phyloP scores from a whole-genome alignment of 257 asterid species.

The Plantago ovata region DNA sequence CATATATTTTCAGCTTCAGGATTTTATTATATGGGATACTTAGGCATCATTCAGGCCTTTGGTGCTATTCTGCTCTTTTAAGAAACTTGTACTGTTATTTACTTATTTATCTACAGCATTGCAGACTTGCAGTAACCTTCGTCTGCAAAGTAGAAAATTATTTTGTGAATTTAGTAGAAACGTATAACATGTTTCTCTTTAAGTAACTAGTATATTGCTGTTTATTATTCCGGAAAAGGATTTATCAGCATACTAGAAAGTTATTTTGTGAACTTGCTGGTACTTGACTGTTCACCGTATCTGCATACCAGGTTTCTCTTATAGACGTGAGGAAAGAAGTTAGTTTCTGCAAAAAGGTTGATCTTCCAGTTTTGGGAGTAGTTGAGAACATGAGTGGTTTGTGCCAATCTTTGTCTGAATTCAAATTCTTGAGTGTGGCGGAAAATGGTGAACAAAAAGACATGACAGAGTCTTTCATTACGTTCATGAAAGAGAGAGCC shows the following conservation, averaged over 20 bases:
- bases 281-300: neutral
- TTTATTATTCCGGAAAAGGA: neutral
- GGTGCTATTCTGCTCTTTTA: too few species aligned
- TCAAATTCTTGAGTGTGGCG: constrained; percentile 41
- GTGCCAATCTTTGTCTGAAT: constrained; percentile 51
- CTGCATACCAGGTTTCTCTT: constrained; percentile 46
- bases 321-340: constrained; percentile 91
- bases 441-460: constrained; percentile 58
- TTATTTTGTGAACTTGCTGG: neutral
- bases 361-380: constrained; percentile 67
- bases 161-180: neutral
- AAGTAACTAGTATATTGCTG: neutral
- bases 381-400: constrained; percentile 96
- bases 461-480: constrained; percentile 49
- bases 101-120: neutral
- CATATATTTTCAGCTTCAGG: too few species aligned
- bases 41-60: too few species aligned
- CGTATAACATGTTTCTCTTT: too few species aligned
- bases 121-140: neutral
- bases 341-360: constrained; percentile 83
- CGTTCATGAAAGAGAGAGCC: constrained; percentile 54
- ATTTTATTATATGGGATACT: too few species aligned
- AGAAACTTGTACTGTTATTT: too few species aligned
- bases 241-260: neutral
- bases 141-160: neutral